A percentile compares a stretch with the other conserved stretches of the same genome.
phyloP scores from a whole-genome alignment of 2,329 filamentous ascomycete genomes.

The Paraphoma chrysanthemicola region DNA sequence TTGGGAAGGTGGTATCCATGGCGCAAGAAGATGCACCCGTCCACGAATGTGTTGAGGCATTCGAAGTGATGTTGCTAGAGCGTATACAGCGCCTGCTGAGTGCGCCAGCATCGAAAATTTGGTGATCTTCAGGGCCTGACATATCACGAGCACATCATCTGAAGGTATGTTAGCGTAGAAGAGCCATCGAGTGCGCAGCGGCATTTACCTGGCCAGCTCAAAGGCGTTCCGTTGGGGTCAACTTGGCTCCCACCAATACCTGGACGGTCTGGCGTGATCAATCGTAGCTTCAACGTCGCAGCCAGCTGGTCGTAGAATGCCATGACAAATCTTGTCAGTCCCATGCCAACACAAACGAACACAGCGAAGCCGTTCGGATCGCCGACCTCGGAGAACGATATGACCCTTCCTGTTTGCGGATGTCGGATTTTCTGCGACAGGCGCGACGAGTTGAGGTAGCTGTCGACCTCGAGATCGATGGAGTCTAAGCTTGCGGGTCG shows the following conservation, averaged over 20 bases:
- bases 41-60: slow-evolving; percentile 97
- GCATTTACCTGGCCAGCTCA: slow-evolving; percentile 87
- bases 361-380: slow-evolving; percentile 90
- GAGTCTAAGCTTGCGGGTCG: slow-evolving; percentile 82
- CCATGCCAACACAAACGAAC: slow-evolving; percentile 98
- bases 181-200: background rate
- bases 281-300: slow-evolving; percentile 80
- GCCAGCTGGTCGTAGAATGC: slow-evolving; percentile 98
- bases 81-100: slow-evolving; percentile 97
- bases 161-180: slow-evolving; percentile 25
- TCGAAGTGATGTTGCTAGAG: slow-evolving; percentile 88
- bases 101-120: slow-evolving; percentile 97
- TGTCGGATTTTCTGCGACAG: slow-evolving; percentile 88
- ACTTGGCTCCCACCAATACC: slow-evolving; percentile 92
- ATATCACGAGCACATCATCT: slow-evolving; percentile 91
- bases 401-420: slow-evolving; percentile 82
- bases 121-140: slow-evolving; percentile 86
- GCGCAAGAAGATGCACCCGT: slow-evolving; percentile 90
- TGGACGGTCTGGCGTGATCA: slow-evolving; percentile 93
- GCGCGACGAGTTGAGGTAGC: slow-evolving; percentile 81
- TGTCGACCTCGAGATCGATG: slow-evolving; percentile 84
- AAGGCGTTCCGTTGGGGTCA: slow-evolving; percentile 82
- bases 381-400: slow-evolving; percentile 96
- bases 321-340: slow-evolving; percentile 91
- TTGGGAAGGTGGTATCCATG: slow-evolving; percentile 88